Evolutionary conservation across 2,329 filamentous ascomycete genomes (phyloP), one percentile per base, ranked within the genome.

Genomic region (Bisporella sp.): DNA sequence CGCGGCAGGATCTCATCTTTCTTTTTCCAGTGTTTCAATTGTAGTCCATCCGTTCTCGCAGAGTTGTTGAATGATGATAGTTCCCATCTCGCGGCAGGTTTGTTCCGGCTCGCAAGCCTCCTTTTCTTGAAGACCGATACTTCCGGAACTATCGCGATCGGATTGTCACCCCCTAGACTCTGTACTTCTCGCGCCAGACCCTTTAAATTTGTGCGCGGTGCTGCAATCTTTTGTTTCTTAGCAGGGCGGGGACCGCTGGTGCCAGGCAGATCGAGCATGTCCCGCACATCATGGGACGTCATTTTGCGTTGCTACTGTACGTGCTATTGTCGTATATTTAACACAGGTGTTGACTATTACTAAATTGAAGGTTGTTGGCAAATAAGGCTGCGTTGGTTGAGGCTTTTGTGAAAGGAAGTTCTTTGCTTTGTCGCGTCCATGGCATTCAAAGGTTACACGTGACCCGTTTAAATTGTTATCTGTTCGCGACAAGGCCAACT

Each of bases 231-330:
- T 61, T 85, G 82, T 66, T 92, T 91, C 72, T 93, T 95, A 41
- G 79, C 71, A 40, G 83, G 81, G 55, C 84, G 72, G 48, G 73
- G 64, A 47, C 69, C 71, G 32, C 82, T 84, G 59, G 82, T 73
- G 46, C 71, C 72, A 59, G 85, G 84, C 66, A 95, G 75, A 68
- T 91, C 89, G 64, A 95, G 82, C 65, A 95, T 88, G 68, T 95
- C 89, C 72, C 87, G 89, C 60, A 95, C 81, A 75, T 95, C 89
- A 67, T 83, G 79, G 56, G 85, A 85, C 54, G 84, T 77, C 84
- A 88, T 88, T 57, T 62, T 74, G 21, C 21, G 21, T 21, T 21
- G 21, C 21, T 21, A 21, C 21, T 21, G 21, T 32, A 9, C 9
- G 33, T 6, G 31, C 30, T 47, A 13, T 31, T 31, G 6, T 44